A percentile compares a stretch with the other conserved stretches of the same genome.
These are phyloP conservation scores for Suillus brevipes DNA, from an alignment of 768 basidiomycete species.

Conservation along the genomic window DNA sequence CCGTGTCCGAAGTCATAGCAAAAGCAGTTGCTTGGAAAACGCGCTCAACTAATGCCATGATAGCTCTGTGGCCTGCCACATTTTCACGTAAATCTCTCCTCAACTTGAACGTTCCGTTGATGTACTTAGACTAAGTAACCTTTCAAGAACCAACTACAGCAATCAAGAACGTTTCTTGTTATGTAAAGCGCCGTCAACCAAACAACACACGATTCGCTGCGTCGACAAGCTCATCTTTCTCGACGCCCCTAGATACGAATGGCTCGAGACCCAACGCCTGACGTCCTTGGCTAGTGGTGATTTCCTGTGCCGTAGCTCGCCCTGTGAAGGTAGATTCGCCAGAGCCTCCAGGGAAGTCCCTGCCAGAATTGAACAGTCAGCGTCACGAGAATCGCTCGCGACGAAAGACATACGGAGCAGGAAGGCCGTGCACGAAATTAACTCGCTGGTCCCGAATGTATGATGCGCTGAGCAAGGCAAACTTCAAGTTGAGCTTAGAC, in stretches of 20 bases:
- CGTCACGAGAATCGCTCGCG: neutral
- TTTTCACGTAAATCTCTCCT: neutral
- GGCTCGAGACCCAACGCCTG: slow-evolving; percentile 44
- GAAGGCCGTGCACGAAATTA: slow-evolving; percentile 48
- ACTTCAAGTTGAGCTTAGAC: neutral
- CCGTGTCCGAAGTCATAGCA: too few species aligned
- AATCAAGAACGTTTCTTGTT: neutral
- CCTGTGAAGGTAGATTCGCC: slow-evolving; percentile 48
- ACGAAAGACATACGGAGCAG: slow-evolving; percentile 43
- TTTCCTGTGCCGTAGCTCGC: slow-evolving; percentile 36
- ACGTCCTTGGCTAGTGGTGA: slow-evolving; percentile 37
- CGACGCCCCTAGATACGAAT: slow-evolving; percentile 23
- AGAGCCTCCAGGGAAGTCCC: slow-evolving; percentile 54
- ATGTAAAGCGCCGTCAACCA: slow-evolving; percentile 7
- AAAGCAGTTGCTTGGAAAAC: too few species aligned
- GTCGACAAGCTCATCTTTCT: slow-evolving; percentile 22
- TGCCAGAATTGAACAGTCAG: slow-evolving; percentile 16
- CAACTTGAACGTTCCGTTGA: neutral
- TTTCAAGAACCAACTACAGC: neutral
- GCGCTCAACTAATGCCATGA: too few species aligned
- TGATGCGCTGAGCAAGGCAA: slow-evolving; percentile 34
- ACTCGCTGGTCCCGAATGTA: slow-evolving; percentile 51
- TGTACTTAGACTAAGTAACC: neutral
- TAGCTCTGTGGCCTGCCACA: neutral
- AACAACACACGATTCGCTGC: slow-evolving; percentile 30